A percentile compares a stretch with the other conserved stretches of the same genome.
phyloP scores from a whole-genome alignment of 1,139 yeast species.

The Saccharomyces hybrid region DNA sequence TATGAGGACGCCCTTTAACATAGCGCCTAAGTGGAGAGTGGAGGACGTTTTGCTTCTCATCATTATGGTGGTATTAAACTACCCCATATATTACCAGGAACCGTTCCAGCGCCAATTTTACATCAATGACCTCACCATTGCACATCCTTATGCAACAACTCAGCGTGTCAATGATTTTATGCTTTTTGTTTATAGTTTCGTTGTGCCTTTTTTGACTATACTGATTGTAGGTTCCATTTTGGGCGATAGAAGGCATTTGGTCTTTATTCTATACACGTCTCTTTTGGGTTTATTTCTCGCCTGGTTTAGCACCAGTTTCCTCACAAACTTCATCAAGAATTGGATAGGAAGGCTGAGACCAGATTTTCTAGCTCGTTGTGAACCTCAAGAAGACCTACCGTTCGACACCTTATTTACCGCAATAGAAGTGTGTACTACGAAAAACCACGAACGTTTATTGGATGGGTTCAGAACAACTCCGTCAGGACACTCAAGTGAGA shows the following conservation, averaged over 20 bases:
- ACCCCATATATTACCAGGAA: slow-evolving; percentile 39
- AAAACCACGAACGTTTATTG: slow-evolving; percentile 36
- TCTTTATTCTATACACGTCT: slow-evolving; percentile 41
- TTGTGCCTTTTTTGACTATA: slow-evolving; percentile 39
- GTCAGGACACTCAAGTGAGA: slow-evolving; percentile 63
- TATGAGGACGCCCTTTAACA: slow-evolving; percentile 1
- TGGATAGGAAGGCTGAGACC: slow-evolving; percentile 74
- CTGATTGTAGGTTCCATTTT: slow-evolving; percentile 31
- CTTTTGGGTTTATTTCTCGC: slow-evolving; percentile 47
- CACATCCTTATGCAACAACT: slow-evolving; percentile 63
- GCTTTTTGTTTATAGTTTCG: slow-evolving; percentile 36
- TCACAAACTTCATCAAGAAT: slow-evolving; percentile 63
- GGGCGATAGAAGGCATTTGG: slow-evolving; percentile 37
- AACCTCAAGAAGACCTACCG: slow-evolving; percentile 45
- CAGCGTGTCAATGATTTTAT: slow-evolving; percentile 49
- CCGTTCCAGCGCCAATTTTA: slow-evolving; percentile 72
- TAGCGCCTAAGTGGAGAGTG: slow-evolving; percentile 46
- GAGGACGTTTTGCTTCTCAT: slow-evolving; percentile 46
- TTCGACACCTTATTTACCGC: slow-evolving; percentile 43
- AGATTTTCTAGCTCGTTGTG: slow-evolving; percentile 69
- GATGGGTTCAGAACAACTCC: slow-evolving; percentile 80
- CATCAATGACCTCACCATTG: slow-evolving; percentile 47
- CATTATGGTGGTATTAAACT: slow-evolving; percentile 38
- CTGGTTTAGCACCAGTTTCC: slow-evolving; percentile 44
- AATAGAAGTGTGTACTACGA: slow-evolving; percentile 56